These are phyloP conservation scores for Calvatia gigantea DNA, from an alignment of 768 basidiomycete genomes.

Conservation along the genomic window DNA sequence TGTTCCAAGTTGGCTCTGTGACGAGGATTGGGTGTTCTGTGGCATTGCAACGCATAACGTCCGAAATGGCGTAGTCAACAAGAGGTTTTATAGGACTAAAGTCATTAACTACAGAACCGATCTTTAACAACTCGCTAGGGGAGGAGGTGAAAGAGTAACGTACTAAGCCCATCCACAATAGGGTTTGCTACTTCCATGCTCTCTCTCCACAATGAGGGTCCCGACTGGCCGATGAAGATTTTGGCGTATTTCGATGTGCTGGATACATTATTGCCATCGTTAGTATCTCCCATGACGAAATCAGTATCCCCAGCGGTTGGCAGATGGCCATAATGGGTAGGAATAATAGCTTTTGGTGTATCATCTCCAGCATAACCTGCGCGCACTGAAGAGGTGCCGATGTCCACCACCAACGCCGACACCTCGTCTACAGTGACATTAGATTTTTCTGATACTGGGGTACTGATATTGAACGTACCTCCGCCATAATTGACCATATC, in stretches of 20 bases:
- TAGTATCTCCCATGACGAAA: slow-evolving; percentile 47
- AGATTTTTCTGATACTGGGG: background rate
- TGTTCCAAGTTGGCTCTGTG: slow-evolving; percentile 97
- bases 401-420: slow-evolving; percentile 93
- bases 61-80: slow-evolving; percentile 69
- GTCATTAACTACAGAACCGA: slow-evolving; percentile 52
- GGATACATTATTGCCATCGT: slow-evolving; percentile 32
- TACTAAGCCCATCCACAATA: slow-evolving; percentile 81
- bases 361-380: slow-evolving; percentile 99
- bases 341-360: slow-evolving; percentile 87
- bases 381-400: slow-evolving; percentile 85
- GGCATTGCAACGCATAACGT: slow-evolving; percentile 73
- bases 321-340: slow-evolving; percentile 84
- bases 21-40: slow-evolving; percentile 89
- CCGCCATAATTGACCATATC: slow-evolving; percentile 87
- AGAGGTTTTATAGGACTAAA: slow-evolving; percentile 72
- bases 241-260: slow-evolving; percentile 46
- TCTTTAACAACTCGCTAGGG: background rate
- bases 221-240: slow-evolving; percentile 81
- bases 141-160: slow-evolving; percentile 21
- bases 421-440: slow-evolving; percentile 70
- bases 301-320: slow-evolving; percentile 42
- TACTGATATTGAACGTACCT: slow-evolving; percentile 42
- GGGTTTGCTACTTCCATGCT: slow-evolving; percentile 87
- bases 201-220: slow-evolving; percentile 87